Conservation (phyloP, 2,329 filamentous ascomycete species). For the Thielaviopsis cerberus region DNA sequence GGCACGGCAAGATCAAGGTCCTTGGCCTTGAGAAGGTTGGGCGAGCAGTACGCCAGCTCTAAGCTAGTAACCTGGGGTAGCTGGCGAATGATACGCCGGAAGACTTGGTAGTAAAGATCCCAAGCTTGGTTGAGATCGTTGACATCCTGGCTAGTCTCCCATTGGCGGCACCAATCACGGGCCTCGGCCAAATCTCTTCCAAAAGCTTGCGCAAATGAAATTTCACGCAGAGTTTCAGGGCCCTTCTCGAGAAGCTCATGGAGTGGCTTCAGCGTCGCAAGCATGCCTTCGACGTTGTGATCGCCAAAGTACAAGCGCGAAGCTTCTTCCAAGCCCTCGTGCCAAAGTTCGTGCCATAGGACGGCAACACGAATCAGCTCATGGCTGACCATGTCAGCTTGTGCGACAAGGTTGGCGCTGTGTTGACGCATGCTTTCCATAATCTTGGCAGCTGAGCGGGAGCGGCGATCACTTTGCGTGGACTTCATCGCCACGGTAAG, state of each 20-base stretch:
- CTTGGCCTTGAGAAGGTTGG: conserved; percentile 68
- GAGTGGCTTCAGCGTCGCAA: conserved; percentile 70
- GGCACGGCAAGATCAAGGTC: conserved; percentile 89
- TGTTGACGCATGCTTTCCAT: conserved; percentile 98
- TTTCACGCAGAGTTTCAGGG: conserved; percentile 81
- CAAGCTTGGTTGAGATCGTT: conserved; percentile 95
- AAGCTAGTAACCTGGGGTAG: conserved; percentile 80
- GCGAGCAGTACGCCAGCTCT: conserved; percentile 91
- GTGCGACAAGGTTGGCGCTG: conserved; percentile 77
- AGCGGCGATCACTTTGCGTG: conserved; percentile 58
- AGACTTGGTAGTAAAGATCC: conserved; percentile 98
- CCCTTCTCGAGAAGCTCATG: conserved; percentile 83
- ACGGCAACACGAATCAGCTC: conserved; percentile 95
- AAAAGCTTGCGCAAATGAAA: conserved; percentile 94
- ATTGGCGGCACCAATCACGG: conserved; percentile 87
- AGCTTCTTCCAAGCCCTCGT: conserved; percentile 91
- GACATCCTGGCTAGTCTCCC: conserved; percentile 70
- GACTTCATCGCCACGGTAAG: conserved; percentile 98
- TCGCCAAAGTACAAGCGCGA: conserved; percentile 94
- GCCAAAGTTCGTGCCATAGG: conserved; percentile 97
- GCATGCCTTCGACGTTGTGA: conserved; percentile 95
- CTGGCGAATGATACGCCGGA: conserved; percentile 85
- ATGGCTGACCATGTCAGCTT: conserved; percentile 85
- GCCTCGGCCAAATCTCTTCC: conserved; percentile 88
- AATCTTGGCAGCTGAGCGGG: conserved; percentile 73